Conservation (phyloP, 2,329 filamentous ascomycete genomes). For the Monosporascus cannonballus region DNA sequence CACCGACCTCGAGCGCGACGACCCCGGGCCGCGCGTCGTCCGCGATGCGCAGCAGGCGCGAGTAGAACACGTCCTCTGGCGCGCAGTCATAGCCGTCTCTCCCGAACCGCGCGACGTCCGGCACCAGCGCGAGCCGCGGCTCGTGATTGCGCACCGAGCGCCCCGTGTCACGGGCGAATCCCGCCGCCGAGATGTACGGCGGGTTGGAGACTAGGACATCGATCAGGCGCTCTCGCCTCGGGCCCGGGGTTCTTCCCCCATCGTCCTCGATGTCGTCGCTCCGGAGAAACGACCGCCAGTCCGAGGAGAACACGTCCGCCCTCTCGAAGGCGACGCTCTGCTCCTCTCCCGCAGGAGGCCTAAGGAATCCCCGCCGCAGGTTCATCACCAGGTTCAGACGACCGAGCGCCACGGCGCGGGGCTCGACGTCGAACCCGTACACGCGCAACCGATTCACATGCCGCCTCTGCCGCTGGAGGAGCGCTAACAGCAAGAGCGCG, state of each 20-base stretch:
- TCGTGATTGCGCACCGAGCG: conserved; percentile 78
- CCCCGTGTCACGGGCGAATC: conserved; percentile 57
- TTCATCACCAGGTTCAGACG: conserved; percentile 56
- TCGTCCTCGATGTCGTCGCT: conserved; percentile 2
- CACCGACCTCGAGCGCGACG: conserved; percentile 66
- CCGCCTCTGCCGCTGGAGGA: conserved; percentile 40
- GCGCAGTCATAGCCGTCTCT: conserved; percentile 2
- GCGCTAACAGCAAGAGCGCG: conserved; percentile 64
- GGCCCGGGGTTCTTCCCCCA: not conserved
- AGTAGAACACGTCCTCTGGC: conserved; percentile 59
- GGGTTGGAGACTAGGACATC: conserved; percentile 83
- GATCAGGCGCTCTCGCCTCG: conserved; percentile 14
- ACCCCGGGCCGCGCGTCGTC: conserved; percentile 42
- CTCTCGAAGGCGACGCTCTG: conserved; percentile 36
- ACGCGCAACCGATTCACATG: conserved; percentile 28
- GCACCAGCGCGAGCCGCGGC: conserved; percentile 72
- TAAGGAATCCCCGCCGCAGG: conserved; percentile 15
- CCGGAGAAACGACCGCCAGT: conserved; percentile 24
- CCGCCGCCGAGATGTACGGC: conserved; percentile 71
- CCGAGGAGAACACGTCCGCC: conserved; percentile 44
- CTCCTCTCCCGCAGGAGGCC: conserved; percentile 18
- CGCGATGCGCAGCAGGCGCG: conserved; percentile 53
- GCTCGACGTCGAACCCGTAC: conserved; percentile 70
- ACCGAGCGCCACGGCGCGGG: conserved; percentile 58
- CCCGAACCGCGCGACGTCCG: conserved; percentile 17